These are phyloP conservation scores for Metschnikowia santaceciliae DNA, from an alignment of 805 yeast species.

Conservation along the genomic window DNA sequence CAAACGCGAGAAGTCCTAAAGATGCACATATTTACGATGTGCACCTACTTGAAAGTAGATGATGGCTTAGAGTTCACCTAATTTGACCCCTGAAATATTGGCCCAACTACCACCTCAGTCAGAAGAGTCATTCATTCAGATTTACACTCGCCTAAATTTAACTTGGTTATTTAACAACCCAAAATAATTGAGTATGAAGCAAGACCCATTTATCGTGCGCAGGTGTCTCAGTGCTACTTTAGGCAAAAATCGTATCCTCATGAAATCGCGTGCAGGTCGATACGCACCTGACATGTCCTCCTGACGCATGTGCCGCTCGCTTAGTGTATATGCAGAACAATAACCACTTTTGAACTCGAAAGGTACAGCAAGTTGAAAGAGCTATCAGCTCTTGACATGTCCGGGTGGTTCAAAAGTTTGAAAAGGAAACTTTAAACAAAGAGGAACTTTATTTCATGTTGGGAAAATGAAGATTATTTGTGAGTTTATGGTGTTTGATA, in stretches of 20 bases:
- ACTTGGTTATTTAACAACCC: background rate
- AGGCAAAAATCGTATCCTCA: background rate
- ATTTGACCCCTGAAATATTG: background rate
- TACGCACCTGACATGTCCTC: background rate
- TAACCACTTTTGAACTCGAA: background rate
- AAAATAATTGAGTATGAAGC: no score
- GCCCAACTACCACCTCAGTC: background rate
- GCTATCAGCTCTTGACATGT: background rate
- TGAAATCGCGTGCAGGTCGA: background rate
- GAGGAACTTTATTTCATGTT: no score
- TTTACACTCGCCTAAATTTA: background rate
- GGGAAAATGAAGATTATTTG: background rate
- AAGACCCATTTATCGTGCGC: background rate
- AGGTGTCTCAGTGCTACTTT: background rate
- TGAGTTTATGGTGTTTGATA: background rate
- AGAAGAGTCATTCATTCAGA: background rate
- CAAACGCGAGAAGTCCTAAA: background rate
- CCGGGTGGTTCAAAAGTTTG: background rate
- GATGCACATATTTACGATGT: background rate
- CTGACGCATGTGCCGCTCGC: background rate
- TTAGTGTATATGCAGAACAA: background rate
- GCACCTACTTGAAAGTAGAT: background rate
- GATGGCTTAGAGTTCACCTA: background rate
- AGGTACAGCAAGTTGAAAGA: background rate
- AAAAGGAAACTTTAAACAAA: no score